Conservation (phyloP, 2,329 filamentous ascomycete genomes). For the Trichoderma sp. region DNA sequence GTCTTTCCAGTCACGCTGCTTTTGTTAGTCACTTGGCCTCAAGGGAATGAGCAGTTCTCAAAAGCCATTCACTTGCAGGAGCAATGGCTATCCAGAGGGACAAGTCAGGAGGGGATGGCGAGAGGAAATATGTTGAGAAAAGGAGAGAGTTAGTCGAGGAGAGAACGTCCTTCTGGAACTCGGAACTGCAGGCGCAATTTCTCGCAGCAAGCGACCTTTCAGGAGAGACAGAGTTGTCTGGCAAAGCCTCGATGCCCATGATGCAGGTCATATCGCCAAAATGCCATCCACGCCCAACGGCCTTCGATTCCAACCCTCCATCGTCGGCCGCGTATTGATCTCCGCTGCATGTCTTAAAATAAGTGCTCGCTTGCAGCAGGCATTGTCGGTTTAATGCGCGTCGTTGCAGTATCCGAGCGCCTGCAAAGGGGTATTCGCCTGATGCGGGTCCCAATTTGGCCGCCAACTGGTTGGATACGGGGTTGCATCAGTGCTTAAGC, state of each 20-base stretch:
- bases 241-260: slow-evolving; percentile 11
- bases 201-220: slow-evolving; percentile 16
- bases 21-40: background rate
- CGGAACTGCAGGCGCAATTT: slow-evolving; percentile 3
- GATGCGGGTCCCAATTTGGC: slow-evolving; percentile 23
- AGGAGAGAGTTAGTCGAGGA: slow-evolving; percentile 5
- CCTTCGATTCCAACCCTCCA: slow-evolving; percentile 10
- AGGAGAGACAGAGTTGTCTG: slow-evolving; percentile 23
- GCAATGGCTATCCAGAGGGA: background rate
- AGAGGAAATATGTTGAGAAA: slow-evolving; percentile 14
- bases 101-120: background rate
- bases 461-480: background rate
- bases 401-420: slow-evolving; percentile 16
- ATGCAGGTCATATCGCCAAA: slow-evolving; percentile 27
- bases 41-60: slow-evolving; percentile 5
- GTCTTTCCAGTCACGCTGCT: background rate
- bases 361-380: slow-evolving; percentile 11
- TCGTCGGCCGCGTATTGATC: slow-evolving; percentile 15
- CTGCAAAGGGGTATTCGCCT: slow-evolving; percentile 14
- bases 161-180: background rate
- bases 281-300: background rate
- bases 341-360: slow-evolving; percentile 28
- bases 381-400: slow-evolving; percentile 9
- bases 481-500: background rate
- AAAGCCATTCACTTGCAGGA: background rate